These are phyloP conservation scores for Candida tallmaniae DNA, from an alignment of 805 yeast species.

Conservation along the genomic window DNA sequence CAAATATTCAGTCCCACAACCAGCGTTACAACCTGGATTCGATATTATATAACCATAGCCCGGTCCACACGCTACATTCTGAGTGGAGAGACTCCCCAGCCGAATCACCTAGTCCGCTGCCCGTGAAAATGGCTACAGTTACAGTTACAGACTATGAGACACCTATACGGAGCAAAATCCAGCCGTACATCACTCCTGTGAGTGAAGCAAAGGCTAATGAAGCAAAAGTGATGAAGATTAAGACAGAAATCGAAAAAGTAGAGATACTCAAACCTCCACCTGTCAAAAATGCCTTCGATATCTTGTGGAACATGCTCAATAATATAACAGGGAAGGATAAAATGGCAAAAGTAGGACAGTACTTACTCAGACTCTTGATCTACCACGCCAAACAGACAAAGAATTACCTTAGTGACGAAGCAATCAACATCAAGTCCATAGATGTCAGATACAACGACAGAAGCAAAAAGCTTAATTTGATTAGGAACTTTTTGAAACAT, in stretches of 20 bases:
- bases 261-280: conserved; percentile 3
- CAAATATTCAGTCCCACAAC: background rate
- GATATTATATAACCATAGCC: conserved; percentile 2
- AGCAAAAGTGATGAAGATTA: conserved; percentile 12
- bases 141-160: conserved; percentile 10
- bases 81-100: conserved; percentile 22
- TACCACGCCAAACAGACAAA: conserved; percentile 42
- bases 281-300: conserved; percentile 21
- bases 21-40: background rate
- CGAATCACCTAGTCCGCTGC: conserved; percentile 11
- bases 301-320: conserved; percentile 50
- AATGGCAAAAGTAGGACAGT: conserved; percentile 60
- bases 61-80: conserved; percentile 17
- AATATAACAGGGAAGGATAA: conserved; percentile 65
- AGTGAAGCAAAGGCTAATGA: conserved; percentile 9
- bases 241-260: conserved; percentile 1
- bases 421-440: conserved; percentile 28
- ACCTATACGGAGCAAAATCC: conserved; percentile 8
- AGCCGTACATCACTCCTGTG: conserved; percentile 12
- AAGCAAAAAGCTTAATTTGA: conserved; percentile 27
- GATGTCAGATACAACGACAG: conserved; percentile 27
- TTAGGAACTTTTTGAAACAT: conserved; percentile 30
- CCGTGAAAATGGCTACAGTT: conserved; percentile 13
- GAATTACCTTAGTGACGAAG: conserved; percentile 27
- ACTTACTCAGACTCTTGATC: conserved; percentile 49